phyloP scores from a whole-genome alignment of 1,139 yeast genomes.

The Insectozyma bohioensis region DNA sequence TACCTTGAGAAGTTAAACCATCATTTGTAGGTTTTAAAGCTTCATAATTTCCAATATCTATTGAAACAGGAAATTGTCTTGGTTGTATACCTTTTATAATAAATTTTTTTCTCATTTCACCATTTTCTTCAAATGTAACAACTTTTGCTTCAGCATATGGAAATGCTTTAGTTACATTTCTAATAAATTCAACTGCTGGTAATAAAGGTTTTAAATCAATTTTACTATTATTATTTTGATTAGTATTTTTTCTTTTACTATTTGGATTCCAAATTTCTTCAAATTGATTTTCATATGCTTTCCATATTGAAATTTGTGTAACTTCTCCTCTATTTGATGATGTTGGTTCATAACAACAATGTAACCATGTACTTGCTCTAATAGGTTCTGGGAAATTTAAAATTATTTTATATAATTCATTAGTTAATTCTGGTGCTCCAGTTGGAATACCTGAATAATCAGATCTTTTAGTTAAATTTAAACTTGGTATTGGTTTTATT shows the following conservation, averaged over 20 bases:
- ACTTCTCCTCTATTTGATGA: constrained; percentile 66
- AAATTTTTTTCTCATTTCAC: constrained; percentile 64
- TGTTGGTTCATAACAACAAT: constrained; percentile 80
- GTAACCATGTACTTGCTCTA: constrained; percentile 93
- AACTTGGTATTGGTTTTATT: constrained; percentile 19
- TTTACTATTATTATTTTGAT: constrained; percentile 42
- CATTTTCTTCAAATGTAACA: constrained; percentile 51
- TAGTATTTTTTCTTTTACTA: constrained; percentile 13
- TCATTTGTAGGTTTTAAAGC: constrained; percentile 31
- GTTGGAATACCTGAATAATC: constrained; percentile 50
- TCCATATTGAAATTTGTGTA: constrained; percentile 95
- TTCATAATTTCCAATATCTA: constrained; percentile 47
- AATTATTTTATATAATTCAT: constrained; percentile 60
- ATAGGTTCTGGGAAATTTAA: constrained; percentile 77
- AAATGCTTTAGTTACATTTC: constrained; percentile 88
- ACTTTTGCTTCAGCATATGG: constrained; percentile 95
- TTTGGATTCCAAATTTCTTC: constrained; percentile 34
- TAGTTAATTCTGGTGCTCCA: constrained; percentile 55
- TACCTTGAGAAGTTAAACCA: constrained; percentile 6
- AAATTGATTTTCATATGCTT: constrained; percentile 87
- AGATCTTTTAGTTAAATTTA: constrained; percentile 35
- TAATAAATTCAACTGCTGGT: constrained; percentile 95
- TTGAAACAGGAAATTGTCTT: constrained; percentile 43
- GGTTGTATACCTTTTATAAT: constrained; percentile 83
- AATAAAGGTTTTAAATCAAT: constrained; percentile 59